phyloP scores from a whole-genome alignment of 495 filamentous ascomycete genomes.

The Xylaria palmicola region DNA sequence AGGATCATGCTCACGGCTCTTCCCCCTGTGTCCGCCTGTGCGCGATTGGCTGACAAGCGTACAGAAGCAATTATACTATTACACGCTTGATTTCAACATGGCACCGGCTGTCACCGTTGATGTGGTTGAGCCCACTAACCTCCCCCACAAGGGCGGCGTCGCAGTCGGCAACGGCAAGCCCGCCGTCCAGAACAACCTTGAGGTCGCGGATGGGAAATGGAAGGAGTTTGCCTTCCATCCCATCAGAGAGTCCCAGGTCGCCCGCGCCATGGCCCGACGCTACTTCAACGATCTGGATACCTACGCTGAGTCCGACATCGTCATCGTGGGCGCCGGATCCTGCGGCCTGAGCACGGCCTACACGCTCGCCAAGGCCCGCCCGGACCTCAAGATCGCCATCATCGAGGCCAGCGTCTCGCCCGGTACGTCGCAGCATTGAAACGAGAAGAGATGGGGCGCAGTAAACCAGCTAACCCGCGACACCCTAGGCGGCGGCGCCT shows the following conservation, averaged over 20 bases:
- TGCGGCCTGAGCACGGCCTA: slow-evolving; percentile 84
- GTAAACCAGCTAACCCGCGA: neutral
- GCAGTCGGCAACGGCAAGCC: slow-evolving; percentile 34
- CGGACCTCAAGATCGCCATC: slow-evolving; percentile 88
- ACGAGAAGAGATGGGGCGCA: slow-evolving; percentile 26
- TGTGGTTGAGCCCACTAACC: slow-evolving; percentile 29
- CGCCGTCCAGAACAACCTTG: slow-evolving; percentile 22
- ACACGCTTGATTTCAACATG: slow-evolving; percentile 54
- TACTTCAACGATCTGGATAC: slow-evolving; percentile 88
- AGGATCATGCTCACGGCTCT: slow-evolving; percentile 74
- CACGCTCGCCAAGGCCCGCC: slow-evolving; percentile 76
- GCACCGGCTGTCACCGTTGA: slow-evolving; percentile 63
- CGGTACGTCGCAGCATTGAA: slow-evolving; percentile 39
- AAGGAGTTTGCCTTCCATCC: slow-evolving; percentile 75
- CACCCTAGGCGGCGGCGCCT: slow-evolving; percentile 68
- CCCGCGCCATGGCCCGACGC: slow-evolving; percentile 85
- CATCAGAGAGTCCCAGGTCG: slow-evolving; percentile 87
- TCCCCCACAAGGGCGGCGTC: slow-evolving; percentile 35
- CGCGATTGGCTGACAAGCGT: slow-evolving; percentile 25
- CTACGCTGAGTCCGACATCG: slow-evolving; percentile 88
- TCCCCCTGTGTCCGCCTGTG: slow-evolving; percentile 36
- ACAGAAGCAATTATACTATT: slow-evolving; percentile 36
- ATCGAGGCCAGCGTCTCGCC: slow-evolving; percentile 85
- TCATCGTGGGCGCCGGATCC: slow-evolving; percentile 86
- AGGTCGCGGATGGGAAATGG: slow-evolving; percentile 69